Evolutionary conservation across 2,329 filamentous ascomycete genomes (phyloP).

Genomic region (Monilinia laxa): DNA sequence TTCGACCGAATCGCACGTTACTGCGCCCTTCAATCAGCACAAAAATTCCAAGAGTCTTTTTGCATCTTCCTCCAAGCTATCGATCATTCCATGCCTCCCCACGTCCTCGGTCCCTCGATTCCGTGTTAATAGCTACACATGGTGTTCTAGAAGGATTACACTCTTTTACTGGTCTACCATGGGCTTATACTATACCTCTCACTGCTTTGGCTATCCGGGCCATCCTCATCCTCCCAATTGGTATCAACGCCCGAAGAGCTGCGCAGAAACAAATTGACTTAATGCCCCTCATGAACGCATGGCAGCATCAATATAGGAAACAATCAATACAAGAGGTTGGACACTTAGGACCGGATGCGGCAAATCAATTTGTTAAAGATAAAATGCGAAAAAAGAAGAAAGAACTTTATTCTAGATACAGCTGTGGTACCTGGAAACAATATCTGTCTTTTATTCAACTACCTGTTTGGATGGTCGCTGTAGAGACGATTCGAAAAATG

Average conservation of each 20-base stretch:
- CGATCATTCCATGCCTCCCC: slow-evolving; percentile 53
- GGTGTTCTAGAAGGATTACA: slow-evolving; percentile 52
- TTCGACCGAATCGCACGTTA: slow-evolving; percentile 5
- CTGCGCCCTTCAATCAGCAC: background rate
- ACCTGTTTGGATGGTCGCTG: slow-evolving; percentile 48
- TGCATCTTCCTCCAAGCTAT: slow-evolving; percentile 32
- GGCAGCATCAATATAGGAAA: slow-evolving; percentile 38
- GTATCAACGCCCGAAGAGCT: slow-evolving; percentile 45
- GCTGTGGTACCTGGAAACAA: slow-evolving; percentile 41
- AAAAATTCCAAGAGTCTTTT: slow-evolving; percentile 22
- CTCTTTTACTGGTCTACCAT: slow-evolving; percentile 49
- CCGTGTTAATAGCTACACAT: slow-evolving; percentile 47
- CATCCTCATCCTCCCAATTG: slow-evolving; percentile 48
- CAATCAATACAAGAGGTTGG: slow-evolving; percentile 35
- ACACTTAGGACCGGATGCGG: slow-evolving; percentile 31
- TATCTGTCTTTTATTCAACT: slow-evolving; percentile 44
- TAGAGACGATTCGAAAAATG: slow-evolving; percentile 50
- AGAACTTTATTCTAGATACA: slow-evolving; percentile 41
- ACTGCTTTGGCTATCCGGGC: slow-evolving; percentile 53
- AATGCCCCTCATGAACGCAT: slow-evolving; percentile 45
- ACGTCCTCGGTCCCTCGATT: slow-evolving; percentile 44
- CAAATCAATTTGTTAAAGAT: slow-evolving; percentile 27
- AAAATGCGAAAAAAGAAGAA: slow-evolving; percentile 34
- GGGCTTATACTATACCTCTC: slow-evolving; percentile 55
- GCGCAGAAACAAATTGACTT: slow-evolving; percentile 46